phyloP scores from a whole-genome alignment of 1,139 yeast genomes.

The Candida sp. region DNA sequence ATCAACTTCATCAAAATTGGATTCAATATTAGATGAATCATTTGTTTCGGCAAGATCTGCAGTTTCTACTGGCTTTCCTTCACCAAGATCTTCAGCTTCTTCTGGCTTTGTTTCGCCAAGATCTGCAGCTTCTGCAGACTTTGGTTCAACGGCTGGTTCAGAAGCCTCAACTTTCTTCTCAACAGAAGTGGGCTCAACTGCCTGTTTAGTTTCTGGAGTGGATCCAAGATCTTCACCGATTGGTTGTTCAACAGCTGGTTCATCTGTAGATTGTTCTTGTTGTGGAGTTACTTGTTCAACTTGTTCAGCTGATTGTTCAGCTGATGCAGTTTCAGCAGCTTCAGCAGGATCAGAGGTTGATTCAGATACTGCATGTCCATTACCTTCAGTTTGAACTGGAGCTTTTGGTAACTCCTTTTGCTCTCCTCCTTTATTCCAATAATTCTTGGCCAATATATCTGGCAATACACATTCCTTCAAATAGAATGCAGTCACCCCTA shows the following conservation, averaged over 20 bases:
- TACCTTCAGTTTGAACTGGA: slow-evolving; percentile 3
- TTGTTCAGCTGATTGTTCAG: slow-evolving; percentile 1
- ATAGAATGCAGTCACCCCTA: slow-evolving; percentile 88
- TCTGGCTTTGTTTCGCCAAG: slow-evolving; percentile 4
- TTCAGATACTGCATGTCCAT: slow-evolving; percentile 1
- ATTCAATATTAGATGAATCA: background rate
- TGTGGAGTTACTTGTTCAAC: background rate
- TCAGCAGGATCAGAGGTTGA: slow-evolving; percentile 3
- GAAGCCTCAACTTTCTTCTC: background rate
- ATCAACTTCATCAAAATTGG: background rate
- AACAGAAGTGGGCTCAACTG: background rate
- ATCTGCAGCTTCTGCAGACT: slow-evolving; percentile 5
- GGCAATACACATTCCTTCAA: slow-evolving; percentile 51
- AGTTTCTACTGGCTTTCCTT: slow-evolving; percentile 4
- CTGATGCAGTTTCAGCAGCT: slow-evolving; percentile 2
- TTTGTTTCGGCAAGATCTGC: background rate
- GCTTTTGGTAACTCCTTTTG: slow-evolving; percentile 5
- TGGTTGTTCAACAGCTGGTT: background rate
- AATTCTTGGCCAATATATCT: slow-evolving; percentile 42
- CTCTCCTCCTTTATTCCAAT: slow-evolving; percentile 25
- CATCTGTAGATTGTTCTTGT: background rate
- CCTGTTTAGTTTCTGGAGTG: background rate
- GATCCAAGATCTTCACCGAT: no score
- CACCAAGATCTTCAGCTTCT: slow-evolving; percentile 4
- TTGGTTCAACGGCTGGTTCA: slow-evolving; percentile 5